These are phyloP conservation scores for Apiotrichum mycotoxinovorans DNA, from an alignment of 1,284 basidiomycete genomes.

Conservation along the genomic window DNA sequence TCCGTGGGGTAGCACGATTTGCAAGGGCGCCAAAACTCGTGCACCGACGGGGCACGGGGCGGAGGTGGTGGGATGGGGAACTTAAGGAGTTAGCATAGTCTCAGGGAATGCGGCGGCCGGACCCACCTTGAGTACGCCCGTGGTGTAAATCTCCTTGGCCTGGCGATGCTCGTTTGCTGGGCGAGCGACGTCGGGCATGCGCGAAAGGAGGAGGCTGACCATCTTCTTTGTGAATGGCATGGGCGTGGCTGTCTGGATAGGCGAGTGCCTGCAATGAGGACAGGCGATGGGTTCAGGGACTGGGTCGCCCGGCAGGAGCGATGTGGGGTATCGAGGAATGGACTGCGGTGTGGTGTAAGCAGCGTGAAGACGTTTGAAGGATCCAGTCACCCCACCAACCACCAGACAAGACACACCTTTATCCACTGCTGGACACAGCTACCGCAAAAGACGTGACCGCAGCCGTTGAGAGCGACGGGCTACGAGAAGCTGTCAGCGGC, in stretches of 20 bases:
- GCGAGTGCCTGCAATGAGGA: conserved; percentile 23
- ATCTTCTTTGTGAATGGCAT: conserved; percentile 20
- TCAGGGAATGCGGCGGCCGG: not conserved
- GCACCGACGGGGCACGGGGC: conserved; percentile 9
- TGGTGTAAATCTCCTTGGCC: conserved; percentile 14
- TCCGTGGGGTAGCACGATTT: conserved; percentile 21
- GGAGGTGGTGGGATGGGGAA: conserved; percentile 24
- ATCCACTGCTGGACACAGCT: conserved; percentile 27
- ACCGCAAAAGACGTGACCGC: conserved; percentile 26
- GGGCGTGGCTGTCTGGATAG: conserved; percentile 20
- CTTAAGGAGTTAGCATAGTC: no score
- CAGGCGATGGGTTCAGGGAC: conserved; percentile 57
- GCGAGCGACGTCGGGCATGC: conserved; percentile 14
- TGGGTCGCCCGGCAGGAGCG: conserved; percentile 67
- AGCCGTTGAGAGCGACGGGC: conserved; percentile 27
- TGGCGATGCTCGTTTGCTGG: conserved; percentile 19
- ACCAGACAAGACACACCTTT: conserved; percentile 9
- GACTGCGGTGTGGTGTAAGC: conserved; percentile 14
- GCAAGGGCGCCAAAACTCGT: conserved; percentile 25
- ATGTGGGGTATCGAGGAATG: conserved; percentile 68
- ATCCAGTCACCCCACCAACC: not conserved
- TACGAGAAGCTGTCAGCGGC: conserved; percentile 6
- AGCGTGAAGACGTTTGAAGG: not conserved
- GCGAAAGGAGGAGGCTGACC: conserved; percentile 18
- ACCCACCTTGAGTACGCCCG: conserved; percentile 18